Conservation (phyloP, 164 flowering plant species). For the Aristolochia fimbriata region DNA sequence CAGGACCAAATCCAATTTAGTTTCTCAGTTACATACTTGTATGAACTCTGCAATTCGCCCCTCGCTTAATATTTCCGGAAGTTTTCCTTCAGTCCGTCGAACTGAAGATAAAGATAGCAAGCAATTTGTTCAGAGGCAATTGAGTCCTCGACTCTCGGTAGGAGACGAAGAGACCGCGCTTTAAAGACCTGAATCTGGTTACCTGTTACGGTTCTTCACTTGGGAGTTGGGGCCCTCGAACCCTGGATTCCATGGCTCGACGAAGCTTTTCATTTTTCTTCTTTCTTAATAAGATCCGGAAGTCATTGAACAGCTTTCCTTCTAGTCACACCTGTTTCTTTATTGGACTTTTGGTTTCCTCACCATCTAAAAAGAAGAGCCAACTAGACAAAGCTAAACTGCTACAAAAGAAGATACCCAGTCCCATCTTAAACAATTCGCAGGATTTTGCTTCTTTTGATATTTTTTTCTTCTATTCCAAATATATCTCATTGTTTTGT, state of each 20-base stretch:
- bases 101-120: slow-evolving; percentile 64
- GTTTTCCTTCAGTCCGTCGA: slow-evolving; percentile 34
- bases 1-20: too few species aligned
- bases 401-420: slow-evolving; percentile 2
- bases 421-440: slow-evolving; percentile 1
- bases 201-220: not conserved
- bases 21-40: too few species aligned
- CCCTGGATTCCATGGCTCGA: too few species aligned
- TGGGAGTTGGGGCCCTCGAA: too few species aligned
- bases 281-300: too few species aligned
- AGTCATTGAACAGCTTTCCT: too few species aligned
- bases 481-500: not conserved
- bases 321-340: too few species aligned
- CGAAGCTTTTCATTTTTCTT: too few species aligned
- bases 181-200: slow-evolving; percentile 42
- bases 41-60: not conserved
- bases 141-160: too few species aligned
- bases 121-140: too few species aligned
- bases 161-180: slow-evolving; percentile 52
- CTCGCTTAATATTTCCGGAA: not conserved
- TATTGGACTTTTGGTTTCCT: too few species aligned
- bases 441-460: slow-evolving; percentile 7
- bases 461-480: slow-evolving; percentile 1
- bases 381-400: not conserved
- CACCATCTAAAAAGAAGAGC: slow-evolving; percentile 20